Conservation (phyloP, 306 rosid species). For the Fragaria iinumae region DNA sequence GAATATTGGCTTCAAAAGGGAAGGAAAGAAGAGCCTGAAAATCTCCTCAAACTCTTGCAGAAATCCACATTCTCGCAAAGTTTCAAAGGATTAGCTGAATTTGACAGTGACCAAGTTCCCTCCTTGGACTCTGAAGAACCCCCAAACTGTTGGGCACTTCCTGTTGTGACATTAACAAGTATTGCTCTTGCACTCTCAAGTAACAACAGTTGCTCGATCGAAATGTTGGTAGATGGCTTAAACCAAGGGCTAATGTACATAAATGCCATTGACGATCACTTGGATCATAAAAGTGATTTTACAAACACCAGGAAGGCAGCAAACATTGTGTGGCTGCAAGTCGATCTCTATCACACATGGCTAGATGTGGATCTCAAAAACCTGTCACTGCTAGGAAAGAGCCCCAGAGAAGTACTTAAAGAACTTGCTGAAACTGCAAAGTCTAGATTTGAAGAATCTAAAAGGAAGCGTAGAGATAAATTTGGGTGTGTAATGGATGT, state of each 20-base stretch:
- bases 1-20: conserved; percentile 60
- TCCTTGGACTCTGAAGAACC: conserved; percentile 48
- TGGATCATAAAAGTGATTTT: conserved; percentile 45
- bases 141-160: conserved; percentile 73
- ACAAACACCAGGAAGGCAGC: conserved; percentile 52
- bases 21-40: conserved; percentile 50
- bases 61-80: conserved; percentile 41
- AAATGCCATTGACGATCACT: conserved; percentile 39
- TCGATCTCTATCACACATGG: conserved; percentile 79
- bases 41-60: conserved; percentile 49
- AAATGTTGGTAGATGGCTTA: conserved; percentile 41
- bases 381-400: conserved; percentile 43
- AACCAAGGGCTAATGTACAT: conserved; percentile 55
- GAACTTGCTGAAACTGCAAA: conserved; percentile 54
- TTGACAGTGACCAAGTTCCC: conserved; percentile 53
- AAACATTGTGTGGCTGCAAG: conserved; percentile 60
- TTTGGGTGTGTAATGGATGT: conserved; percentile 31
- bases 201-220: conserved; percentile 18
- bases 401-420: conserved; percentile 48
- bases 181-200: conserved; percentile 65
- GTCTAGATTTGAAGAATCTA: conserved; percentile 39
- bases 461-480: conserved; percentile 8
- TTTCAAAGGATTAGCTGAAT: conserved; percentile 54
- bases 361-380: conserved; percentile 54
- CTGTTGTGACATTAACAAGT: conserved; percentile 70